Evolutionary conservation across 306 rosid species (phyloP), one percentile per base, ranked within the genome.

Genomic region (Abrus precatorius): DNA sequence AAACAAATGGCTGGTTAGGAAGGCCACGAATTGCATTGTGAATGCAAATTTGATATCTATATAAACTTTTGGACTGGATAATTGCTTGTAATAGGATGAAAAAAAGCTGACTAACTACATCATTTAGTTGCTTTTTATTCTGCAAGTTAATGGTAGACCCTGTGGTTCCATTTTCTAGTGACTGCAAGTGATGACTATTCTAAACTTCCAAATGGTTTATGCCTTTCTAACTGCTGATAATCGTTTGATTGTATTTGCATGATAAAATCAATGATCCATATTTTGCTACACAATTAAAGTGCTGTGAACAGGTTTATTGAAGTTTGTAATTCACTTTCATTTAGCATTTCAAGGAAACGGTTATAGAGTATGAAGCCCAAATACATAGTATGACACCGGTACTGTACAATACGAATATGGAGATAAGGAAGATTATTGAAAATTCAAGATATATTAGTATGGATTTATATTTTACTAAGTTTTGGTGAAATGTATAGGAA

Each of bases 251-350:
- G 40, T 36, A 36, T 36, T 36, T 36, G 40, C 40, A 36, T 36
- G 2, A 36, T 36, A 36, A 36, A 36, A 36, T 36, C 40, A 2
- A 36, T 36, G 40, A 36, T 36, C 40, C 40, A 36, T 36, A 4
- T 50, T 70, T 38, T 49, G 75, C n/a, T 32, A 33, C 69, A 62
- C 69, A 6, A 14, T 62, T 48, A 38, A n/a, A 3, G 55, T 50
- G 55, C 12, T 6, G 44, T 63, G 55, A 50, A 50, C 12, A 50
- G 55, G 12, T 64, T 41, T 66, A 7, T 66, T 66, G 66, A 33
- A 30, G 14, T 33, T 57, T 29, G 34, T 57, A 27, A 29, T n/a
- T 60, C 14, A 5, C 8, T 60, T 41, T 7, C 72, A 7, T 66
- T 20, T 11, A 7, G 34, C 32, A n/a, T 40, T 66, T 14, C 13